Conservation (phyloP, 441 rosid genomes). For the Sinapis alba region DNA sequence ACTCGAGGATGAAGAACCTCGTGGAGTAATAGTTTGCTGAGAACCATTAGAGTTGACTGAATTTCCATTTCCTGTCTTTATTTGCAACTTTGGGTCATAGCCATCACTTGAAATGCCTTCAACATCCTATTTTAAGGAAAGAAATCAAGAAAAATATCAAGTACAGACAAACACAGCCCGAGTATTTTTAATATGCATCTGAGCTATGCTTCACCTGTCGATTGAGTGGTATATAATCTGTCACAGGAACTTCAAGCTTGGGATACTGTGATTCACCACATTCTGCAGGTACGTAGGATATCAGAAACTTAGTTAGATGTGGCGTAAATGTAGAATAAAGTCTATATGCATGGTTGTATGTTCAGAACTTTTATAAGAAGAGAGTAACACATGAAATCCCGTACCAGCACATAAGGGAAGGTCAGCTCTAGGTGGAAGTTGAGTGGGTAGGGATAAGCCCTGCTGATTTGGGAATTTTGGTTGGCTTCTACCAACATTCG, state of each 20-base stretch:
- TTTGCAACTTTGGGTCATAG: conserved; percentile 36
- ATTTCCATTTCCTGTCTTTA: conserved; percentile 50
- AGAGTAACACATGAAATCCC: conserved; percentile 1
- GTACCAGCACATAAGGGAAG: conserved; percentile 86
- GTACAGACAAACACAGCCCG: conserved; percentile 14
- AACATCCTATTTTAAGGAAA: conserved; percentile 47
- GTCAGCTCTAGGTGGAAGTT: conserved; percentile 90
- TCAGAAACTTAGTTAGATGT: conserved; percentile 12
- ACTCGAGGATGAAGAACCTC: conserved; percentile 57
- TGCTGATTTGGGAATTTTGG: conserved; percentile 61
- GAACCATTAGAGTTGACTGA: conserved; percentile 46
- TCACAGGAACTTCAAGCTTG: conserved; percentile 74
- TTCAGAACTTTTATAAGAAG: not conserved
- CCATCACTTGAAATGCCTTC: conserved; percentile 31
- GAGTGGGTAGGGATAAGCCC: conserved; percentile 68
- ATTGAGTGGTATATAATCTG: conserved; percentile 62
- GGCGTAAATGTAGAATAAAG: not conserved
- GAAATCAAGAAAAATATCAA: conserved; percentile 14
- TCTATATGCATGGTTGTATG: conserved; percentile 2
- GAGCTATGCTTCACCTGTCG: conserved; percentile 62
- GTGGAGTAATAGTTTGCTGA: conserved; percentile 47
- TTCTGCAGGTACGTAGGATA: conserved; percentile 46
- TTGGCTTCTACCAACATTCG: conserved; percentile 56
- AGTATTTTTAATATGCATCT: conserved; percentile 15
- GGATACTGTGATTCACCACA: conserved; percentile 80